A percentile compares a stretch with the other conserved stretches of the same genome.
Evolutionary conservation across 2,329 filamentous ascomycete genomes (phyloP).

Genomic region (Falciphora oryzae): DNA sequence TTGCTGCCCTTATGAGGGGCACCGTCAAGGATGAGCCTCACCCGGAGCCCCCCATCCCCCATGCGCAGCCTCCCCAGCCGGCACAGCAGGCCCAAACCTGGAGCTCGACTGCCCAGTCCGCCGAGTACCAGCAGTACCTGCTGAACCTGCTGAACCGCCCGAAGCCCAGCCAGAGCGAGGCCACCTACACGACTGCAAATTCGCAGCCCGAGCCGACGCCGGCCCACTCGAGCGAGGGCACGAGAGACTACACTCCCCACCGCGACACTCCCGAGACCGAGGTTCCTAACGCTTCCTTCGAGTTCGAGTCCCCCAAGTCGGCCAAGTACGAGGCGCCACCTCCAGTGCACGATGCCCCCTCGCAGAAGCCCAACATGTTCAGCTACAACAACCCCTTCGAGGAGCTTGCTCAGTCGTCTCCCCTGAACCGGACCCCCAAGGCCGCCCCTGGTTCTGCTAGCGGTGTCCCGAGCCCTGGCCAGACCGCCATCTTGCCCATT

Average conservation of each 20-base stretch:
- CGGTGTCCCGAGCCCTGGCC: slow-evolving; percentile 21
- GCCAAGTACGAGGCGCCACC: slow-evolving; percentile 23
- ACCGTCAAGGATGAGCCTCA: slow-evolving; percentile 42
- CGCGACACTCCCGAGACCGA: neutral
- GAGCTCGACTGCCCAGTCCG: slow-evolving; percentile 46
- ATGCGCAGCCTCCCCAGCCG: slow-evolving; percentile 16
- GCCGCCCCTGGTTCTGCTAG: slow-evolving; percentile 22
- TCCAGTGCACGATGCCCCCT: slow-evolving; percentile 14
- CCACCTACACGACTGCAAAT: slow-evolving; percentile 26
- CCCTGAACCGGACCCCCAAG: slow-evolving; percentile 36
- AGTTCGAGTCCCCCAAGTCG: slow-evolving; percentile 13
- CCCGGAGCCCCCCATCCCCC: slow-evolving; percentile 20
- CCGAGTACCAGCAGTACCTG: slow-evolving; percentile 77
- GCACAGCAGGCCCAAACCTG: slow-evolving; percentile 27
- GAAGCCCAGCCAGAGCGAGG: slow-evolving; percentile 57
- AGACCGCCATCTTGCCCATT: slow-evolving; percentile 30
- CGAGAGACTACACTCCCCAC: neutral
- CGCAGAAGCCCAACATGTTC: slow-evolving; percentile 24
- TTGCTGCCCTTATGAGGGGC: slow-evolving; percentile 57
- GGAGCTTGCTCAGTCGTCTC: slow-evolving; percentile 33
- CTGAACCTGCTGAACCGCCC: slow-evolving; percentile 79
- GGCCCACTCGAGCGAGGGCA: slow-evolving; percentile 22
- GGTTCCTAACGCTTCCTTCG: slow-evolving; percentile 12
- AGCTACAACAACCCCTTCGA: slow-evolving; percentile 36
- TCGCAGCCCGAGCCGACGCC: slow-evolving; percentile 27